Conservation (phyloP, 2,329 filamentous ascomycete species). For the Allantophomopsis lycopodina region DNA sequence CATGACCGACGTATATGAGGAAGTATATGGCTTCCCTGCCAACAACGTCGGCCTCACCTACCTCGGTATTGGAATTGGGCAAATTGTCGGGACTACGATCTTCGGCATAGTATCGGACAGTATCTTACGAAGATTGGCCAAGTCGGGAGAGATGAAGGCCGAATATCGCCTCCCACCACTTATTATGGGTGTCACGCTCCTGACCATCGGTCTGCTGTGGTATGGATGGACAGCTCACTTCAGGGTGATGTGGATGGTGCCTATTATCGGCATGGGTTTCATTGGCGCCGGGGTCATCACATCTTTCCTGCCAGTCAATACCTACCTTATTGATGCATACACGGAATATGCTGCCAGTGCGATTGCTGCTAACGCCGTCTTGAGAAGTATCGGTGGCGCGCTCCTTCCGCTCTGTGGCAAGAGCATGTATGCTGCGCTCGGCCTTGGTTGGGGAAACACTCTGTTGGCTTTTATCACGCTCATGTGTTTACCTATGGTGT, state of each 20-base stretch:
- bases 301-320: conserved; percentile 46
- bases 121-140: not conserved
- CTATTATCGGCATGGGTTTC: conserved; percentile 24
- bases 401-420: conserved; percentile 22
- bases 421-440: conserved; percentile 18
- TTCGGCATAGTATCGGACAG: not conserved
- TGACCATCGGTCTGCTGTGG: conserved; percentile 18
- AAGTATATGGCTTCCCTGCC: conserved; percentile 25
- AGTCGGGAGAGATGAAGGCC: not conserved
- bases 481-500: conserved; percentile 17
- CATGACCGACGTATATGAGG: conserved; percentile 32
- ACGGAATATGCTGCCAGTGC: conserved; percentile 24
- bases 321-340: conserved; percentile 51
- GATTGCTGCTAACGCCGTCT: conserved; percentile 23
- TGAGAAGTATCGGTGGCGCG: conserved; percentile 22
- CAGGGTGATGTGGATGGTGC: conserved; percentile 24
- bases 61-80: conserved; percentile 35
- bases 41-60: conserved; percentile 33
- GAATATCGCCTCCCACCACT: not conserved
- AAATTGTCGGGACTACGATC: not conserved
- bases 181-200: conserved; percentile 8
- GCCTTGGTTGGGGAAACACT: conserved; percentile 21
- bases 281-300: conserved; percentile 19
- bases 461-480: conserved; percentile 20
- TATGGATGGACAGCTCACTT: conserved; percentile 19